phyloP scores from a whole-genome alignment of 768 basidiomycete genomes.

The Exsudoporus frostii region DNA sequence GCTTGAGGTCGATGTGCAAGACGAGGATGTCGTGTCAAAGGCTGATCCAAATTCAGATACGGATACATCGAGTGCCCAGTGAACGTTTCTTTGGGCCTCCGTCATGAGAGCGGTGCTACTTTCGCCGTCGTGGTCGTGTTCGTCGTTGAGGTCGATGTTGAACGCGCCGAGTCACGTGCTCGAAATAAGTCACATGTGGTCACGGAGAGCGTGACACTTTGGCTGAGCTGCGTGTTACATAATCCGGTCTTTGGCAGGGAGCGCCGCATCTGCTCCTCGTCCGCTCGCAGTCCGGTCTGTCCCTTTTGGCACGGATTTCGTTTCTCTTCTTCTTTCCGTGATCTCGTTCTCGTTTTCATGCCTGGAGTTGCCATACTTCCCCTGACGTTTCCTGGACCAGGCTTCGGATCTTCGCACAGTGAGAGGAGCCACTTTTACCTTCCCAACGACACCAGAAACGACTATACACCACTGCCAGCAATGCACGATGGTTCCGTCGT shows the following conservation, averaged over 20 bases:
- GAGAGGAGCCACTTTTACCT: conserved; percentile 12
- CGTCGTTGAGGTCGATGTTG: conserved; percentile 14
- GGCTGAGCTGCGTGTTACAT: conserved; percentile 27
- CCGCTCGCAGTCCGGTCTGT: conserved; percentile 15
- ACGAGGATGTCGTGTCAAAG: conserved; percentile 43
- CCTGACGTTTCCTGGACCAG: conserved; percentile 33
- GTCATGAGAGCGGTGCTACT: background rate
- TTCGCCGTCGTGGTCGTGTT: conserved; percentile 17
- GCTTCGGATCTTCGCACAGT: conserved; percentile 32
- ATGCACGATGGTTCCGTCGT: conserved; percentile 40
- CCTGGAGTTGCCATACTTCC: conserved; percentile 41
- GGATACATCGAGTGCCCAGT: conserved; percentile 51
- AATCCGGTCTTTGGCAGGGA: conserved; percentile 11
- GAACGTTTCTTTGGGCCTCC: conserved; percentile 32
- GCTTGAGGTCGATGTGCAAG: conserved; percentile 52
- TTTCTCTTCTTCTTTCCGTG: background rate
- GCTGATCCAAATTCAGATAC: conserved; percentile 42
- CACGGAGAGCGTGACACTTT: conserved; percentile 7
- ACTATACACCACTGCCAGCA: conserved; percentile 19
- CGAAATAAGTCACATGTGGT: conserved; percentile 10
- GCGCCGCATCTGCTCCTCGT: conserved; percentile 6
- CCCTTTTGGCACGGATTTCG: conserved; percentile 1
- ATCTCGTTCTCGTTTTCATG: conserved; percentile 30
- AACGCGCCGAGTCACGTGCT: conserved; percentile 32
- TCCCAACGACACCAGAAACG: conserved; percentile 15